These are phyloP conservation scores for Zasmidium citrigriseum DNA, from an alignment of 2,329 filamentous ascomycete genomes.

Conservation along the genomic window DNA sequence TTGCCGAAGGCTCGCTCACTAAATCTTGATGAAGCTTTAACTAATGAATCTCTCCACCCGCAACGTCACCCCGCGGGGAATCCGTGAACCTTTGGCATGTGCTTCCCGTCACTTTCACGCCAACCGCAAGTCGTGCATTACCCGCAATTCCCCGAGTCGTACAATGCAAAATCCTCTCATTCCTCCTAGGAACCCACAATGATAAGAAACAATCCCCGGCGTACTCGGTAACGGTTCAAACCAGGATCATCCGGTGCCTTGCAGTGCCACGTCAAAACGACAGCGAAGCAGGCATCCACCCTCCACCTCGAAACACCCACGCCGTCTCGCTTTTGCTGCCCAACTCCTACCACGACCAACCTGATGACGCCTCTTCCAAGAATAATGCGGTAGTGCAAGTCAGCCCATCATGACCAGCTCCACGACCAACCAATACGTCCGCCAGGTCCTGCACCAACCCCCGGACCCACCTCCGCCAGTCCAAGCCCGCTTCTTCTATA, in stretches of 20 bases:
- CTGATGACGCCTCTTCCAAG: background rate
- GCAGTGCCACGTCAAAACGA: slow-evolving; percentile 14
- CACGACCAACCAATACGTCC: slow-evolving; percentile 31
- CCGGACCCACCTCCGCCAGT: slow-evolving; percentile 36
- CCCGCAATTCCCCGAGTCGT: too few relatives aligned
- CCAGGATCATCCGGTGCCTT: background rate
- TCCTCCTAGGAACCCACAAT: too few relatives aligned
- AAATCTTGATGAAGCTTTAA: too few relatives aligned
- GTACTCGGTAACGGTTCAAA: too few relatives aligned
- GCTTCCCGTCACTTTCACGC: too few relatives aligned
- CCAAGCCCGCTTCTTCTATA: slow-evolving; percentile 40
- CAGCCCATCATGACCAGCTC: slow-evolving; percentile 10
- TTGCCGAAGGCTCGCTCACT: too few relatives aligned
- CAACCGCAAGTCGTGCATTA: too few relatives aligned
- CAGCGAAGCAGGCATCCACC: slow-evolving; percentile 12
- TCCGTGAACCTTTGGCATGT: background rate
- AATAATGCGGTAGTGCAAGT: too few relatives aligned
- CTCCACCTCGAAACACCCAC: background rate
- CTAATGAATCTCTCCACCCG: background rate
- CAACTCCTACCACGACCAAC: background rate
- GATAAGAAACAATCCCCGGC: too few relatives aligned
- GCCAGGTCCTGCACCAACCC: slow-evolving; percentile 44
- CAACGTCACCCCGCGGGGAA: background rate
- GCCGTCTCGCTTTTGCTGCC: background rate
- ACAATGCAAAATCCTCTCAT: too few relatives aligned